Conservation (phyloP, 1,284 basidiomycete species). For the Boletus sp. region DNA sequence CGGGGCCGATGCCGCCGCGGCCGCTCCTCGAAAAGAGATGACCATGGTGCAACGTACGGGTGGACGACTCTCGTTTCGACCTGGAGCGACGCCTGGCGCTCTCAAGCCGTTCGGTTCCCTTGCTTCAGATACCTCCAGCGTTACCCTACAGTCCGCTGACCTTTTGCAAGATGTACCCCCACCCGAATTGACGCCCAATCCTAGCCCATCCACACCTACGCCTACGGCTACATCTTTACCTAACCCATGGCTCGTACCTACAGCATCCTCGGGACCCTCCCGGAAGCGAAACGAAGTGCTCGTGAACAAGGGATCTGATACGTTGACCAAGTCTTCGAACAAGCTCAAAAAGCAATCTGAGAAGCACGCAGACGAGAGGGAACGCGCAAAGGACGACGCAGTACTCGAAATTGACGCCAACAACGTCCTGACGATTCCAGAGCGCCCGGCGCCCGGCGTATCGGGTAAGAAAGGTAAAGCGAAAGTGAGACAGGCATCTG, state of each 20-base stretch:
- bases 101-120: constrained; percentile 41
- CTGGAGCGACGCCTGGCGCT: constrained; percentile 33
- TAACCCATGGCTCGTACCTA: constrained; percentile 28
- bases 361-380: constrained; percentile 53
- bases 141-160: constrained; percentile 62
- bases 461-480: constrained; percentile 19
- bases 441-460: constrained; percentile 9
- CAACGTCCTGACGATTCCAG: constrained; percentile 43
- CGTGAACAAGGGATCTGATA: constrained; percentile 58
- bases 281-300: constrained; percentile 63
- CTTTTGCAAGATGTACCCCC: constrained; percentile 34
- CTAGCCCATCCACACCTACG: constrained; percentile 23
- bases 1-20: constrained; percentile 34
- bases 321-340: constrained; percentile 62
- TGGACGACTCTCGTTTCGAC: constrained; percentile 56
- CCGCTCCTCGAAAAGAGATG: constrained; percentile 25
- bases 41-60: constrained; percentile 49
- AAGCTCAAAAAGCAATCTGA: constrained; percentile 63
- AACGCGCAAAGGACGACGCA: constrained; percentile 66
- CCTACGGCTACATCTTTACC: not conserved
- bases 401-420: constrained; percentile 70
- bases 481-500: constrained; percentile 15
- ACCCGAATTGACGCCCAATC: constrained; percentile 19
- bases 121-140: constrained; percentile 64
- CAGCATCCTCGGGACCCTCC: constrained; percentile 20